Conservation (phyloP, 2,329 filamentous ascomycete species). For the Claviceps capensis region DNA sequence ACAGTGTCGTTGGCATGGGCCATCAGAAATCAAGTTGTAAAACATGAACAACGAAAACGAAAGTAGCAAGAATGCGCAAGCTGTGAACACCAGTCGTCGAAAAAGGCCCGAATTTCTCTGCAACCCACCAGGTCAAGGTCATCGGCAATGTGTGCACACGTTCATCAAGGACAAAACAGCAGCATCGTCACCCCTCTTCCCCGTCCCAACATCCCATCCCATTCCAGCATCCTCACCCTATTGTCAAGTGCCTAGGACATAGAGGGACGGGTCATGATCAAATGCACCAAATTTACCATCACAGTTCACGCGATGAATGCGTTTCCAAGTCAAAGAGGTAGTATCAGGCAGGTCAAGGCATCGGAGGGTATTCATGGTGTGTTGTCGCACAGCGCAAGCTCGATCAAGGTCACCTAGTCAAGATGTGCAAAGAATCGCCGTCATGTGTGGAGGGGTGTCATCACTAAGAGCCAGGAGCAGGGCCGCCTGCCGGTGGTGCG, state of each 20-base stretch:
- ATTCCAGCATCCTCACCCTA: not conserved
- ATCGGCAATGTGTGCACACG: not conserved
- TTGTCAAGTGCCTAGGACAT: not conserved
- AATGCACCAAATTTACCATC: slow-evolving; percentile 14
- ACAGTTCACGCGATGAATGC: slow-evolving; percentile 13
- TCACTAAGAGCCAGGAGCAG: slow-evolving; percentile 25
- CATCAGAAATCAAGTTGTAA: not conserved
- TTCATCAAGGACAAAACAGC: slow-evolving; percentile 3
- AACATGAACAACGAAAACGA: not conserved
- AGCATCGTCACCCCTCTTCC: not conserved
- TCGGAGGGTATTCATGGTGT: slow-evolving; percentile 10
- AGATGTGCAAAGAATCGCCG: slow-evolving; percentile 8
- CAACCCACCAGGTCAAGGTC: not conserved
- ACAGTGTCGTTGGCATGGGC: not conserved
- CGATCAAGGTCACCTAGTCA: slow-evolving; percentile 22
- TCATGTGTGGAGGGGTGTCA: slow-evolving; percentile 6
- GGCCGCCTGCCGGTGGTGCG: slow-evolving; percentile 21
- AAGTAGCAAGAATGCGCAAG: not conserved
- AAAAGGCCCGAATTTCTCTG: not conserved
- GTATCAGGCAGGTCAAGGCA: slow-evolving; percentile 22
- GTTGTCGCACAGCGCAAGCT: slow-evolving; percentile 9
- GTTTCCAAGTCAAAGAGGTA: slow-evolving; percentile 13
- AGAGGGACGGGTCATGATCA: slow-evolving; percentile 3
- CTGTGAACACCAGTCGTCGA: not conserved
- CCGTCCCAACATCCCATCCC: too few species aligned